phyloP scores from a whole-genome alignment of 1,284 basidiomycete genomes.

The Austroboletus rostrupii region DNA sequence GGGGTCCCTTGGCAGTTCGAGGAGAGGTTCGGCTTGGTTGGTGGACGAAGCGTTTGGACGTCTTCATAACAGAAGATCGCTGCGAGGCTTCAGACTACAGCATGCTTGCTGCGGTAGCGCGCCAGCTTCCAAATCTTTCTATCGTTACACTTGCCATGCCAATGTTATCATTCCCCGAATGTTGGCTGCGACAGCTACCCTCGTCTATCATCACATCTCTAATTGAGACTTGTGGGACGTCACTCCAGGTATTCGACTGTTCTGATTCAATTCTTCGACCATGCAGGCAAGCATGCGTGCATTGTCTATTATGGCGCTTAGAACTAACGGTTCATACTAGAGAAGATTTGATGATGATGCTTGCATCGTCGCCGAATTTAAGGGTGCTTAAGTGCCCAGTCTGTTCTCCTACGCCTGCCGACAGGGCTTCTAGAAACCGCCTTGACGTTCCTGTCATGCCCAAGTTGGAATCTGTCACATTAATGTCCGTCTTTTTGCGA shows the following conservation, averaged over 20 bases:
- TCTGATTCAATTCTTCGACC: constrained; percentile 31
- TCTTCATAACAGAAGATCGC: constrained; percentile 26
- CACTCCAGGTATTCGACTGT: constrained; percentile 28
- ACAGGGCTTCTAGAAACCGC: constrained; percentile 16
- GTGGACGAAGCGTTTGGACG: constrained; percentile 29
- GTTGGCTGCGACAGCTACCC: constrained; percentile 28
- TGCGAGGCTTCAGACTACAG: constrained; percentile 24
- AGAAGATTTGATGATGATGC: constrained; percentile 28
- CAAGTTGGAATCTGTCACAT: constrained; percentile 25
- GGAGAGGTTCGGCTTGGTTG: constrained; percentile 17
- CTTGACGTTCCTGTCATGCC: constrained; percentile 28
- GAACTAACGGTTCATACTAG: constrained; percentile 13
- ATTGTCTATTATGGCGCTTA: neutral
- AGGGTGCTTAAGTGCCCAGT: constrained; percentile 28
- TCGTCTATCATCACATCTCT: constrained; percentile 21
- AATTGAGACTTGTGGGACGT: constrained; percentile 26
- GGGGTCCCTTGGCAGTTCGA: constrained; percentile 5
- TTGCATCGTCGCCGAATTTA: constrained; percentile 24
- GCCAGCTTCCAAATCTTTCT: constrained; percentile 25
- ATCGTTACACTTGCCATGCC: constrained; percentile 28
- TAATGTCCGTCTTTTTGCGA: constrained; percentile 28
- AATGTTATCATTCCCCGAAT: constrained; percentile 23
- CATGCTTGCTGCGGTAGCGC: constrained; percentile 22
- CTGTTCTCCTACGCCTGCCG: constrained; percentile 25
- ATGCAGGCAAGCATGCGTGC: constrained; percentile 24